Base-by-base conservation (phyloP, 352 stramenopile genomes). In the Thraustochytrium sp. region DNA sequence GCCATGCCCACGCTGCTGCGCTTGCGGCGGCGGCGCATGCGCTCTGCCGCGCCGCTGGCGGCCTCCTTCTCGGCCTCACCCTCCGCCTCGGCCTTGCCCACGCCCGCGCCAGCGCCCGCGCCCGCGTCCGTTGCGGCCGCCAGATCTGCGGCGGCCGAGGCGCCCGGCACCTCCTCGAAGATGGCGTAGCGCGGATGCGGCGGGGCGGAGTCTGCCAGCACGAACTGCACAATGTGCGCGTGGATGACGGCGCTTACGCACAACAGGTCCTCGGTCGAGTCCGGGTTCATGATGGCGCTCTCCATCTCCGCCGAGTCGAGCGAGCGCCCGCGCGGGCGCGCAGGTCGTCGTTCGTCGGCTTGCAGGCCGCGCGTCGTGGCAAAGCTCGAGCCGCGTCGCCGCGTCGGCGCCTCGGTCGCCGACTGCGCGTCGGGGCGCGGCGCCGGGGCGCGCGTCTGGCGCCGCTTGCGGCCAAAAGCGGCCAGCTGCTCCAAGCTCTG, bases 231-330 rank as follows among this genome's bases (percentile, higher is more conserved):
- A 87, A 99, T 95, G 86, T 99, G 96, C 34, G 95, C 94, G 23
- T 95, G 93, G 77, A 97, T 91, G 5, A 99, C 94, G 3, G 93
- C 96, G 56, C 95, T 97, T 21, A 98, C 93, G 86, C 95, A 98
- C 84, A 93, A 29, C n/a, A 77, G 75, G 42, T 77, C 61, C 23
- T 61, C 56, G 9, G 26, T 88, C 31, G 92, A 94, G 68, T 98
- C 94, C 86, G 97, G 94, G 86, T 99, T 95, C 0, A 95, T 95
- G n/a, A 90, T 90, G 77, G 95, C 94, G 89, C 98, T 97, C 13
- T 95, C 98, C 16, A 94, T 90, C 64, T 93, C 93, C 76, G 98
- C 92, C 53, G 94, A 97, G 86, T 97, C 68, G 31, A 54, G 44
- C 26, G 62, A 51, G 36, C 62, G 62, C 36, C 40, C 21, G 37